These are phyloP conservation scores for Candida stauntonica DNA, from an alignment of 805 yeast species.

Conservation along the genomic window DNA sequence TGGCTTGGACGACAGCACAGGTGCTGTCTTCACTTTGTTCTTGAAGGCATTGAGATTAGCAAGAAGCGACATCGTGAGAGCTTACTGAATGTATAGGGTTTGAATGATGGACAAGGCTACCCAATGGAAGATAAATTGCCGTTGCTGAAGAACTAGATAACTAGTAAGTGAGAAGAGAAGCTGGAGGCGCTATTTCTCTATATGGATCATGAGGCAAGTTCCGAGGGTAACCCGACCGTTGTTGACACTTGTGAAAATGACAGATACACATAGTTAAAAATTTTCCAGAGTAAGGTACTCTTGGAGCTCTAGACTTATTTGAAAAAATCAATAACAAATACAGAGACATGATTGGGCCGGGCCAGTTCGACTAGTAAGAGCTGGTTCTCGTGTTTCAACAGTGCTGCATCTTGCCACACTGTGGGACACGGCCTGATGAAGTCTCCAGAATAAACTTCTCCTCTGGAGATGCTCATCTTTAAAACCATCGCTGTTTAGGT, in stretches of 20 bases:
- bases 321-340: neutral
- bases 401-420: neutral
- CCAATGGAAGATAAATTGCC: too few relatives aligned
- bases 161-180: too few relatives aligned
- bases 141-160: too few relatives aligned
- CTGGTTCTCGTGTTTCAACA: neutral
- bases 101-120: neutral
- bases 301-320: neutral
- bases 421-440: slow-evolving; percentile 4
- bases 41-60: slow-evolving; percentile 64
- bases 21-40: slow-evolving; percentile 54
- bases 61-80: slow-evolving; percentile 28
- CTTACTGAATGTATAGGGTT: neutral
- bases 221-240: too few relatives aligned
- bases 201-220: too few relatives aligned
- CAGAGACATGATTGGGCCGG: slow-evolving; percentile 1
- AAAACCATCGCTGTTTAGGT: slow-evolving; percentile 99
- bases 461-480: slow-evolving; percentile 35
- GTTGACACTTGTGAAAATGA: too few relatives aligned
- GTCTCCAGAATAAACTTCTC: slow-evolving; percentile 9
- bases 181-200: too few relatives aligned
- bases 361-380: slow-evolving; percentile 2
- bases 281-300: too few relatives aligned
- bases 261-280: neutral
- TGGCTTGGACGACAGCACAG: slow-evolving; percentile 38